Conservation (phyloP, 345 rosid genomes). For the Cardamine chenopodiifolia region DNA sequence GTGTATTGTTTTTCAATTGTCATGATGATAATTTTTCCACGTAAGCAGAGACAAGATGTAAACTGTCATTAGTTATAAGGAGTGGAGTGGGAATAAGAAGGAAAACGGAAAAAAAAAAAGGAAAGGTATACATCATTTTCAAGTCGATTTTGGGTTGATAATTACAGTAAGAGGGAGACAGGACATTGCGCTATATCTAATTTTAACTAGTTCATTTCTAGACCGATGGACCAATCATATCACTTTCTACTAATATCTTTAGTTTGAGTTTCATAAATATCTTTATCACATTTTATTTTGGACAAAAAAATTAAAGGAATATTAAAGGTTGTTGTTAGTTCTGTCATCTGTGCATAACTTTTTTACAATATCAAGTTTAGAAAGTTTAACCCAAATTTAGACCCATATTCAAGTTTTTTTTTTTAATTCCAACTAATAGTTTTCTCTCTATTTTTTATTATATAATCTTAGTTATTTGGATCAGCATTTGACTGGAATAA, state of each 20-base stretch:
- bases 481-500: background rate
- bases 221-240: constrained; percentile 34
- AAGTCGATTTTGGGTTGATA: constrained; percentile 35
- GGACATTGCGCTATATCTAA: constrained; percentile 28
- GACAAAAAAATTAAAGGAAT: background rate
- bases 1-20: background rate
- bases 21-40: constrained; percentile 25
- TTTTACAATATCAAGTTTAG: background rate
- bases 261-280: constrained; percentile 10
- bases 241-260: constrained; percentile 34
- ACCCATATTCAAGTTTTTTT: background rate
- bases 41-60: constrained; percentile 17
- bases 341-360: background rate
- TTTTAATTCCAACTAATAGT: background rate
- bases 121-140: constrained; percentile 30
- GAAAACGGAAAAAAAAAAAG: background rate
- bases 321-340: background rate
- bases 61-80: constrained; percentile 11
- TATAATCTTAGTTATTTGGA: background rate
- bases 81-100: constrained; percentile 21
- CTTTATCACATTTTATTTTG: constrained; percentile 9
- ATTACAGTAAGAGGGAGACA: constrained; percentile 36
- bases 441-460: background rate
- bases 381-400: background rate
- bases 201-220: constrained; percentile 37